phyloP scores from a whole-genome alignment of 2,329 filamentous ascomycete species.

The Dryadomyces sulphureus region DNA sequence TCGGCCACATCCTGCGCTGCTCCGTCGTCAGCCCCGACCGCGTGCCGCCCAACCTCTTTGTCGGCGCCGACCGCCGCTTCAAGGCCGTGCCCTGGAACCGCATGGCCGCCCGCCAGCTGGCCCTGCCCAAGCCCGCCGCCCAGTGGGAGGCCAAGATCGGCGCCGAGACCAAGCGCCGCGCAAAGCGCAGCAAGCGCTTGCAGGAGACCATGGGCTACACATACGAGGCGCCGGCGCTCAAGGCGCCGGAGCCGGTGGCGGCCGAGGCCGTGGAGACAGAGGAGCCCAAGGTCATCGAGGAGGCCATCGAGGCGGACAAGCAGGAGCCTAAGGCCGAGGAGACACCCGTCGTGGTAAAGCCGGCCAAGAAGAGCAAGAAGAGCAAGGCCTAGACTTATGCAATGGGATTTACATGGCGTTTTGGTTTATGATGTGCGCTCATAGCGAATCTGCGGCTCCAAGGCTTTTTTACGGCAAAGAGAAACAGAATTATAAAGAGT shows the following conservation, averaged over 20 bases:
- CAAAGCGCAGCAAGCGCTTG: slow-evolving; percentile 56
- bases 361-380: slow-evolving; percentile 19
- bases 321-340: slow-evolving; percentile 9
- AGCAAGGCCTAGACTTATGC: slow-evolving; percentile 18
- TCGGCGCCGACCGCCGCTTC: slow-evolving; percentile 80
- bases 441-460: slow-evolving; percentile 42
- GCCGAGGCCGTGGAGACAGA: neutral
- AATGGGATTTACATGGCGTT: too few relatives aligned
- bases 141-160: slow-evolving; percentile 65
- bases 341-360: too few relatives aligned
- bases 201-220: slow-evolving; percentile 66
- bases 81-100: slow-evolving; percentile 75
- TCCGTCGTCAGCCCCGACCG: slow-evolving; percentile 51
- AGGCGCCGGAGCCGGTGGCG: slow-evolving; percentile 16
- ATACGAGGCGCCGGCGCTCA: slow-evolving; percentile 60
- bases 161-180: slow-evolving; percentile 57
- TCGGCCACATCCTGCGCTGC: slow-evolving; percentile 85
- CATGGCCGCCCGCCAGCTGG: slow-evolving; percentile 63
- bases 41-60: slow-evolving; percentile 66
- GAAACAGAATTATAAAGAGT: slow-evolving; percentile 46
- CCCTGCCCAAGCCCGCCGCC: slow-evolving; percentile 56
- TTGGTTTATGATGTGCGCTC: slow-evolving; percentile 16
- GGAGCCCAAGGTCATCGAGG: neutral
- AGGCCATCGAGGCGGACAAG: neutral
- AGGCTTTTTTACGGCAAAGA: slow-evolving; percentile 9